Base-by-base conservation (phyloP, 495 filamentous ascomycete genomes). In the Lasiosphaeria ovina region DNA sequence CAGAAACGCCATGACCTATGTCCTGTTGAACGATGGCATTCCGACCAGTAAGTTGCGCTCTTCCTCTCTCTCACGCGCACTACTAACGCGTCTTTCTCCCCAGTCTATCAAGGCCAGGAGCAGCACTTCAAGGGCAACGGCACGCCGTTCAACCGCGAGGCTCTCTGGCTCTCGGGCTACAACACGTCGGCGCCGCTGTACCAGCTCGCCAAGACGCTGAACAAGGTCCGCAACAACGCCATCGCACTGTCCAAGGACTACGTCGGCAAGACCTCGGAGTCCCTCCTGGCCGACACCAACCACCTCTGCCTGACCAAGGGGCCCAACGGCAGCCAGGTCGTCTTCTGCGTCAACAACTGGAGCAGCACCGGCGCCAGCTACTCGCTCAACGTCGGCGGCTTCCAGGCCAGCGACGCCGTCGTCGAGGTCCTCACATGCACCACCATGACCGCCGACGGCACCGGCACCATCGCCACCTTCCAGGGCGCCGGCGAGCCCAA, bases 1-100 rank as follows among this genome's bases (percentile, higher is more conserved):
- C 33, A 87, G 87, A 73, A 93, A 93, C 64, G 86, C 80, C 12
- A 83, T 91, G 60, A 79, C 87, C 2, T 91, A 87, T 66, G 83
- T 82, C 35, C 79, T 93, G 42, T 83, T 94, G 51, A 76, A 78
- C 6, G 89, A 91, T 61, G 76, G 76, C 32, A 72, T 76, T 40
- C 76, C 76, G 12, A 77, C 76, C 48, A 67, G 72, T 60, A 58
- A 63, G 68, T 53, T 34, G 3, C 44, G 4, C 8, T 17, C 7
- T 24, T 7, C 33, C 24, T 24, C 7, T 7, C 49, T 11, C 4
- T 35, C 12, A 14, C 17, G 5, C 35, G 7, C 6, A 24, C 32
- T 4, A 52, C 60, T 62, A 38, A 66, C 60, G 2, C 4, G n/a
- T 40, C 54, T 44, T 45, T 16, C 35, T 10, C 32, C 3, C 2